Conservation (phyloP, 2,329 filamentous ascomycete genomes). For the Aspergillus pseudotamarii region DNA sequence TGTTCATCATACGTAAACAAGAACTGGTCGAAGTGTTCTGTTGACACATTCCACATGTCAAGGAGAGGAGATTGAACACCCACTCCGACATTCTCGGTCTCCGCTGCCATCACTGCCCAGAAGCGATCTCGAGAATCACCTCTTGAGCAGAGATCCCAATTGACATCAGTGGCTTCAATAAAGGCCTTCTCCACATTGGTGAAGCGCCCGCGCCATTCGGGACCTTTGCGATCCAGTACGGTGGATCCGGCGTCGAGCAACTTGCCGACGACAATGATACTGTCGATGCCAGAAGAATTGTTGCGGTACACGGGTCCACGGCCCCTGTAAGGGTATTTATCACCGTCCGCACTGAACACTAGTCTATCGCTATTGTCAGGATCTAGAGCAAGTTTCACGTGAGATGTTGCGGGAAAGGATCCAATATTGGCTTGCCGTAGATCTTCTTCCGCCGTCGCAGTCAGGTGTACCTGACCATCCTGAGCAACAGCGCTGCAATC, state of each 20-base stretch:
- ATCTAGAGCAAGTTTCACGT: conserved; percentile 21
- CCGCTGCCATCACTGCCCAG: conserved; percentile 12
- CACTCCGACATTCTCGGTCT: conserved; percentile 10
- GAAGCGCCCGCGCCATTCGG: conserved; percentile 19
- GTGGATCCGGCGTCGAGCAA: conserved; percentile 42
- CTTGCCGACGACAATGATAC: conserved; percentile 37
- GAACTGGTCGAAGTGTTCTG: conserved; percentile 33
- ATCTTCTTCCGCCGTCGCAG: conserved; percentile 19
- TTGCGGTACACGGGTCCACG: conserved; percentile 33
- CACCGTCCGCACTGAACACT: conserved; percentile 25
- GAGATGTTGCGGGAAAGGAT: conserved; percentile 15
- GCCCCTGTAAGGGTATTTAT: conserved; percentile 29
- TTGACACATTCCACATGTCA: conserved; percentile 28
- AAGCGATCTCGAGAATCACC: conserved; percentile 24
- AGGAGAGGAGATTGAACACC: conserved; percentile 17
- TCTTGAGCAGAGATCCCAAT: conserved; percentile 32
- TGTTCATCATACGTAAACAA: conserved; percentile 20
- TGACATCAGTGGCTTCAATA: conserved; percentile 30
- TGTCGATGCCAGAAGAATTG: conserved; percentile 34
- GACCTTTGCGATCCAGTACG: conserved; percentile 28
- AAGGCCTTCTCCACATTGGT: conserved; percentile 27
- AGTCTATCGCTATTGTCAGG: conserved; percentile 1
- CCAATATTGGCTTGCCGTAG: conserved; percentile 23
- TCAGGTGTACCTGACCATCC: conserved; percentile 12
- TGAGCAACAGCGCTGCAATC: conserved; percentile 24